These are phyloP conservation scores for Hymenoscyphus fructigenus DNA, from an alignment of 2,329 filamentous ascomycete species.

Conservation along the genomic window DNA sequence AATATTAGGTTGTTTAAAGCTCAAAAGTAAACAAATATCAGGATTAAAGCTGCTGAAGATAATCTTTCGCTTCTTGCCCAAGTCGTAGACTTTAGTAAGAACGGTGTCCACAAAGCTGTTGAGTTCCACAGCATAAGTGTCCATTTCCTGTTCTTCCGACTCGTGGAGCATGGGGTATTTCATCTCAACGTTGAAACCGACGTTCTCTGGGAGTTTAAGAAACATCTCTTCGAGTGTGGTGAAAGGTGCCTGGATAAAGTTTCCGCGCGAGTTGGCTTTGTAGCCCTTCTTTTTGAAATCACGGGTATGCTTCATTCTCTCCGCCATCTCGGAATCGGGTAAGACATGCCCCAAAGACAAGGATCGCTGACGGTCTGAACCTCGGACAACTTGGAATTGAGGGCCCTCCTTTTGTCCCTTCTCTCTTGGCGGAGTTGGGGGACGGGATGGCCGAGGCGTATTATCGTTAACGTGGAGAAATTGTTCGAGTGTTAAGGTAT, in stretches of 20 bases:
- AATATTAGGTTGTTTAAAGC: constrained; percentile 96
- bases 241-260: constrained; percentile 94
- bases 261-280: constrained; percentile 91
- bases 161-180: constrained; percentile 99
- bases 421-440: constrained; percentile 44
- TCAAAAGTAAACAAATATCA: constrained; percentile 89
- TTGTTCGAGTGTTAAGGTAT: constrained; percentile 91
- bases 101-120: constrained; percentile 97
- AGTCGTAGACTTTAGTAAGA: constrained; percentile 83
- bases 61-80: constrained; percentile 79
- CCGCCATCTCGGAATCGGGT: constrained; percentile 47
- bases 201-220: constrained; percentile 72
- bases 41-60: constrained; percentile 98
- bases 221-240: constrained; percentile 95
- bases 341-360: constrained; percentile 34
- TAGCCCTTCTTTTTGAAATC: constrained; percentile 94
- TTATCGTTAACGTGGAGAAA: constrained; percentile 76
- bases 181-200: constrained; percentile 98
- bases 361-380: constrained; percentile 36
- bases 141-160: constrained; percentile 93
- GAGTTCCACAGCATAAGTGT: constrained; percentile 90
- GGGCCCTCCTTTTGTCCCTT: constrained; percentile 31
- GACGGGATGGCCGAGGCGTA: constrained; percentile 46
- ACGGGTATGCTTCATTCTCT: constrained; percentile 95
- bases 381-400: constrained; percentile 27